These are phyloP conservation scores for Metrosideros polymorpha DNA, from an alignment of 441 rosid genomes.

Conservation along the genomic window DNA sequence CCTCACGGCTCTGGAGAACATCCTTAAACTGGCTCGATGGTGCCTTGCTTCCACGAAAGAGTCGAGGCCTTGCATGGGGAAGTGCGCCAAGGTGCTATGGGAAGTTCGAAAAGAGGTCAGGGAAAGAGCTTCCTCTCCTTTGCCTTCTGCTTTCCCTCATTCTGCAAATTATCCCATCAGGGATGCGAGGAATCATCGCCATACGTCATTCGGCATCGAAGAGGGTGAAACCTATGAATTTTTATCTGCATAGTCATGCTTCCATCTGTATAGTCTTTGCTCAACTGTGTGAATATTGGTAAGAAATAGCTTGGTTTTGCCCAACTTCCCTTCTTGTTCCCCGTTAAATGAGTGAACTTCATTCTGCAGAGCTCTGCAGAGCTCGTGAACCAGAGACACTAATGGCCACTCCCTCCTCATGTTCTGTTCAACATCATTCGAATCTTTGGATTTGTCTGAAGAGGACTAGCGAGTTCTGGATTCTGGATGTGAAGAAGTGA, in stretches of 20 bases:
- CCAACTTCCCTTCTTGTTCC: background rate
- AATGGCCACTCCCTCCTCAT: background rate
- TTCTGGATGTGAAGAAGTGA: background rate
- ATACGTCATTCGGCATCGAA: conserved; percentile 29
- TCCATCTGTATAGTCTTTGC: conserved; percentile 7
- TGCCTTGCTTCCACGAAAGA: conserved; percentile 48
- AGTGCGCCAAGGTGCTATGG: conserved; percentile 69
- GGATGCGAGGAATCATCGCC: conserved; percentile 21
- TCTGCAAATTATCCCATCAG: conserved; percentile 34
- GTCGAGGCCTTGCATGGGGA: conserved; percentile 73
- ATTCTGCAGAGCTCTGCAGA: too few relatives aligned
- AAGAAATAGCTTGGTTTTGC: background rate
- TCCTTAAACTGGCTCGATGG: conserved; percentile 52
- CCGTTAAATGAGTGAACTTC: background rate
- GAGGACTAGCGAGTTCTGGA: background rate
- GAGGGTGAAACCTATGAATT: conserved; percentile 30
- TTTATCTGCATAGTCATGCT: conserved; percentile 29
- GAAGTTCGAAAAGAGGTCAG: conserved; percentile 44
- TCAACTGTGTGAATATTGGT: background rate
- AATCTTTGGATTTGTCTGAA: background rate
- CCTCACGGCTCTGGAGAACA: conserved; percentile 43
- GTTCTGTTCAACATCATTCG: background rate
- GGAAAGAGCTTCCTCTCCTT: conserved; percentile 22
- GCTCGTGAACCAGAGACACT: background rate
- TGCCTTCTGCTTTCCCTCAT: conserved; percentile 25